Base-by-base conservation (phyloP, 2,329 filamentous ascomycete genomes). In the Talaromyces verruculosus region DNA sequence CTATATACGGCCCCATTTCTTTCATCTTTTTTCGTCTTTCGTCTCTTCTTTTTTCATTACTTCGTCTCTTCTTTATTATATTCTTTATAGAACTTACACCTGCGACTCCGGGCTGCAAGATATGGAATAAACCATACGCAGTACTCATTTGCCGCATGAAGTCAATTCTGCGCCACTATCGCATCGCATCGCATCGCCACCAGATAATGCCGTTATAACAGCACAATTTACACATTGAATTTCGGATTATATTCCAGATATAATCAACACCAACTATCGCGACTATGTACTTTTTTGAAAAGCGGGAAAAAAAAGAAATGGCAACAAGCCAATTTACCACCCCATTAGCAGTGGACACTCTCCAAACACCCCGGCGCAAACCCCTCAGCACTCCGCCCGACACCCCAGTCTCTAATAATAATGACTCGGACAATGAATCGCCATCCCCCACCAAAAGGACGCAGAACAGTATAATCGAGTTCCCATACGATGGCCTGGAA, bases 401-500 rank as follows among this genome's bases (percentile, higher is more conserved):
- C 13, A 65, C 63, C 10, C 63, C 63, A 5, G 41, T 43, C 17
- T 43, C 17, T 7, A 33, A 19, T 7, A 17, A 19, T 17, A 61
- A 19, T 3, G 35, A 53, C 17, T 61, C 55, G 11, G 55, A 53
- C 47, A 6, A 8, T 39, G 37, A 39, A 15, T 39, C n/a, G 35
- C 59, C 53, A 2, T 11, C 47, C 25, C 5, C 2, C 33, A 35
- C 8, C 33, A 35, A 35, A 2, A 19, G 28, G n/a, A 43, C 4
- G 8, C 45, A 47, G 5, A 28, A 17, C 0, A 4, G 28, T 6
- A 72, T 74, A 5, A 67, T 72, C 11, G 72, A 73, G 28, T 80
- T 79, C 58, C 65, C 70, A 2, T 73, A 75, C 13, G 73, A 35
- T 37, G 33, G 75, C n/a, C 61, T 80, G 11, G 74, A 80, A 59